These are phyloP conservation scores for Chlamydomonas schloesseri DNA, from an alignment of 139 green algal species.

Conservation along the genomic window DNA sequence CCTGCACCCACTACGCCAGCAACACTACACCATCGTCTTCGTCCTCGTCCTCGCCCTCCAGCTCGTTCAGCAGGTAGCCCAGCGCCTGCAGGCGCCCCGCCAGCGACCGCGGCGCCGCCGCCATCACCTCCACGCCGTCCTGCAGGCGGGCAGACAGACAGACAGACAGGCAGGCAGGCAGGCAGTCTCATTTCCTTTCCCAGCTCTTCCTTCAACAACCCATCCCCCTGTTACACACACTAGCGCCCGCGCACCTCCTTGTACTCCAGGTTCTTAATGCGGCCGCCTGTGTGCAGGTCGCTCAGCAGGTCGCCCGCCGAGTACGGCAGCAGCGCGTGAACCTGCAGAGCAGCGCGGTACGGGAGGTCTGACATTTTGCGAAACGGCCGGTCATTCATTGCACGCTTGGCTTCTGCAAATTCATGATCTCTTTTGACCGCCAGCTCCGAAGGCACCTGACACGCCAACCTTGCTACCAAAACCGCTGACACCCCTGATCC, in stretches of 20 bases:
- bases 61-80: not conserved
- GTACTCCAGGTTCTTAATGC: slow-evolving; percentile 11
- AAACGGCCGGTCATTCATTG: too few relatives aligned
- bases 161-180: too few relatives aligned
- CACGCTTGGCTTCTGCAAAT: too few relatives aligned
- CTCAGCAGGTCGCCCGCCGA: slow-evolving; percentile 51
- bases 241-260: not conserved
- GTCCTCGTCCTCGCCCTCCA: not conserved
- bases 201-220: too few relatives aligned
- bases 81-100: not conserved
- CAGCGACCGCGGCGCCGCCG: slow-evolving; percentile 6
- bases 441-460: too few relatives aligned
- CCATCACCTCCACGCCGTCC: slow-evolving; percentile 27
- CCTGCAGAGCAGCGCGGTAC: too few relatives aligned
- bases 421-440: too few relatives aligned
- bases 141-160: too few relatives aligned
- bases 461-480: too few relatives aligned
- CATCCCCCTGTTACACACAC: not conserved
- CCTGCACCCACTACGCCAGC: not conserved
- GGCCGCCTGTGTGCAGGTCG: slow-evolving; percentile 31
- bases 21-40: not conserved
- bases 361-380: too few relatives aligned
- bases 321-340: slow-evolving; percentile 58
- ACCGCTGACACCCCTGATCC: too few relatives aligned
- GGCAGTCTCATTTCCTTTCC: too few relatives aligned